These are phyloP conservation scores for Alternaria consortialis DNA, from an alignment of 2,329 filamentous ascomycete genomes.

Conservation along the genomic window DNA sequence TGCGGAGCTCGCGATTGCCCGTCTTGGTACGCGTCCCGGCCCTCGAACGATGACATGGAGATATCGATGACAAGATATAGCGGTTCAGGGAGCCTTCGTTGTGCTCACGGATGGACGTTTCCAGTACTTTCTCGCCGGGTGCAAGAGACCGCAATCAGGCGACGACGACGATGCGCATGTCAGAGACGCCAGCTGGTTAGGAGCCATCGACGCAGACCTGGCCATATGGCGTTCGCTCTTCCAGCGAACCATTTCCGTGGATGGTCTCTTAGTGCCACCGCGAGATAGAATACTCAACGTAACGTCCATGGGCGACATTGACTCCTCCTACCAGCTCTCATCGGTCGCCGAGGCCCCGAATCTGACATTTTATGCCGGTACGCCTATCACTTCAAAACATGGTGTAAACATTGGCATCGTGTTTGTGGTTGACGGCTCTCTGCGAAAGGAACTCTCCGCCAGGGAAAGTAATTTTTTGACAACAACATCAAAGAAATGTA, in stretches of 20 bases:
- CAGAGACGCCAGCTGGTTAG: neutral
- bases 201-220: neutral
- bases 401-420: too few species aligned
- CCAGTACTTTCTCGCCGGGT: neutral
- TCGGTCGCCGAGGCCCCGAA: too few species aligned
- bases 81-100: conserved; percentile 1
- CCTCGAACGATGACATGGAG: neutral
- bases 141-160: neutral
- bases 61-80: neutral
- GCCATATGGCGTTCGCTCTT: neutral
- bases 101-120: neutral
- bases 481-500: too few species aligned
- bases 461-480: too few species aligned
- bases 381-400: too few species aligned
- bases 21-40: neutral
- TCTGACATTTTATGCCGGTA: too few species aligned
- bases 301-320: neutral
- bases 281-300: neutral
- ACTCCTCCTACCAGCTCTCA: too few species aligned
- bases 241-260: conserved; percentile 2
- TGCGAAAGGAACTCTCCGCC: too few species aligned
- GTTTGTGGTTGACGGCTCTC: too few species aligned
- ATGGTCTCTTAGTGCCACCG: neutral
- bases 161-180: neutral
- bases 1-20: neutral